Conservation (phyloP, 2,329 filamentous ascomycete genomes). For the Aspergillus luchuensis region DNA sequence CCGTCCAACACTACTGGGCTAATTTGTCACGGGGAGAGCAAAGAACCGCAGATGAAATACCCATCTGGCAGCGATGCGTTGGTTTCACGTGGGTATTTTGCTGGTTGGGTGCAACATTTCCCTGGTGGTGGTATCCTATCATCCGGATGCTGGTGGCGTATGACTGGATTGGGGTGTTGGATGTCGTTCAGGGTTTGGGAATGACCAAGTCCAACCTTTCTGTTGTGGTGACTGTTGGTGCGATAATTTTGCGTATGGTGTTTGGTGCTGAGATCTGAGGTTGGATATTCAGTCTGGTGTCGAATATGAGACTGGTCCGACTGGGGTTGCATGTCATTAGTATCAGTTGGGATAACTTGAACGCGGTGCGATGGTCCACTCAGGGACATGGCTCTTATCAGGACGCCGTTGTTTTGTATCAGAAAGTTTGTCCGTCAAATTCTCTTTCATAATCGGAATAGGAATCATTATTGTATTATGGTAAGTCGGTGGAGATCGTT, state of each 20-base stretch:
- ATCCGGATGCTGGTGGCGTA: not conserved
- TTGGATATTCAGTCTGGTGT: not conserved
- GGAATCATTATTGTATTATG: not conserved
- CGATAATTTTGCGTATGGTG: not conserved
- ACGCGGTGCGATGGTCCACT: too few relatives aligned
- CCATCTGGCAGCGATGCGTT: conserved; percentile 3
- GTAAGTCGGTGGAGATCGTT: not conserved
- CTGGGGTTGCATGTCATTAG: not conserved
- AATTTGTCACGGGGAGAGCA: not conserved
- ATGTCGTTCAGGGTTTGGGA: not conserved
- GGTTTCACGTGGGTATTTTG: conserved; percentile 1
- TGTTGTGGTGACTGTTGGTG: not conserved
- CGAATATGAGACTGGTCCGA: not conserved
- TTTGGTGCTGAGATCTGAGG: conserved; percentile 1
- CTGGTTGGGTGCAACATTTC: not conserved
- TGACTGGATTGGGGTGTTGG: not conserved
- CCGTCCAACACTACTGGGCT: conserved; percentile 24
- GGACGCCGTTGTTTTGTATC: too few relatives aligned
- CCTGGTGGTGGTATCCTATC: conserved; percentile 7
- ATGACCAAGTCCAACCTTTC: not conserved
- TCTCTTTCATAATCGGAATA: too few relatives aligned
- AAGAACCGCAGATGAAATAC: not conserved
- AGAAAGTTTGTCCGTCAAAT: too few relatives aligned
- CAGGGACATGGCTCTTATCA: too few relatives aligned
- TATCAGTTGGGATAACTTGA: not conserved